Evolutionary conservation across 352 stramenopile species (phyloP).

Genomic region (Phytophthora macrochlamydospora): DNA sequence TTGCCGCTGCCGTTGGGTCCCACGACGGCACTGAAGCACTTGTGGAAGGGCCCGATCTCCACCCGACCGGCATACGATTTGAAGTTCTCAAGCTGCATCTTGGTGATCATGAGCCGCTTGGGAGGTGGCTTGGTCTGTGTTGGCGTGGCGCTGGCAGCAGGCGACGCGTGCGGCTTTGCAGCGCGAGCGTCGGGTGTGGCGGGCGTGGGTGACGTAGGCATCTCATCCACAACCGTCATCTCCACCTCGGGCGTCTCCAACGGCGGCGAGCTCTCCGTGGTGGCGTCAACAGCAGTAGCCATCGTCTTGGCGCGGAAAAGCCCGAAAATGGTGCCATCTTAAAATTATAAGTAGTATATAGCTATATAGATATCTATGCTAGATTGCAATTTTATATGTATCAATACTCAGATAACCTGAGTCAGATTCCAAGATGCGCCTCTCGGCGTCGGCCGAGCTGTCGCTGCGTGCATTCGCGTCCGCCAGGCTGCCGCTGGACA

Average conservation of each 20-base stretch:
- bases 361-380: too few relatives aligned
- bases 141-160: background rate
- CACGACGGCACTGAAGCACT: slow-evolving; percentile 98
- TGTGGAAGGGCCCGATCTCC: slow-evolving; percentile 99
- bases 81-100: slow-evolving; percentile 99
- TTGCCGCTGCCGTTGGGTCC: slow-evolving; percentile 99
- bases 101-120: slow-evolving; percentile 96
- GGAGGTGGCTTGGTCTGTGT: slow-evolving; percentile 22
- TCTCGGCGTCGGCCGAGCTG: slow-evolving; percentile 1
- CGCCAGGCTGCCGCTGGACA: slow-evolving; percentile 47
- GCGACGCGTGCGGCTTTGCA: background rate
- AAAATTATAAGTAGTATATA: slow-evolving; percentile 6
- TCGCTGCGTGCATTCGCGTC: slow-evolving; percentile 21
- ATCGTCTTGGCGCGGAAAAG: slow-evolving; percentile 19
- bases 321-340: slow-evolving; percentile 9
- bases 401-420: too few relatives aligned
- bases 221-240: background rate
- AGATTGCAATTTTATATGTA: too few relatives aligned
- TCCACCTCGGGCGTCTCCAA: slow-evolving; percentile 3
- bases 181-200: background rate
- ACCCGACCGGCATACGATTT: slow-evolving; percentile 98
- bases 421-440: slow-evolving; percentile 1
- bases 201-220: slow-evolving; percentile 2
- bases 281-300: slow-evolving; percentile 8
- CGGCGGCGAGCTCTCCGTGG: slow-evolving; percentile 8